Conservation (phyloP, 2,329 filamentous ascomycete genomes). For the Atkinsonella texensis region DNA sequence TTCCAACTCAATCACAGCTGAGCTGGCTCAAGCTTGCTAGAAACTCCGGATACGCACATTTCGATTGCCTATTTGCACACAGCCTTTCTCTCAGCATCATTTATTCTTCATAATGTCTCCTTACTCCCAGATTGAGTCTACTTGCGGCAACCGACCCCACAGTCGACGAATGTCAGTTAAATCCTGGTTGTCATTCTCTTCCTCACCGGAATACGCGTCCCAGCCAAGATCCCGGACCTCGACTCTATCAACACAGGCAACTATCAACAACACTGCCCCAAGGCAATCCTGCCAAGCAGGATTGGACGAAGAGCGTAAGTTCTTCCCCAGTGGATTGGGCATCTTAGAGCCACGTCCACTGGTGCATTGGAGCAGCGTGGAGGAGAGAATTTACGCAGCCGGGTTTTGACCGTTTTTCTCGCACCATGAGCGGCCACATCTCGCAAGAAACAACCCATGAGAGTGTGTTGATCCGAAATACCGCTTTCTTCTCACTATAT, state of each 20-base stretch:
- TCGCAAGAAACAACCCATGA: too few relatives aligned
- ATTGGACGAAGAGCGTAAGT: conserved; percentile 44
- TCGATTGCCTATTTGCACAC: not conserved
- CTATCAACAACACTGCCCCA: conserved; percentile 48
- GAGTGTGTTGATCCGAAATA: too few relatives aligned
- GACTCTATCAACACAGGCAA: conserved; percentile 32
- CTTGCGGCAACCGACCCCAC: not conserved
- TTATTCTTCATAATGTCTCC: not conserved
- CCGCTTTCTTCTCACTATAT: too few relatives aligned
- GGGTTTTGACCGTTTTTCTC: not conserved
- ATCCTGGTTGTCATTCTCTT: not conserved
- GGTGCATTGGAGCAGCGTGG: conserved; percentile 51
- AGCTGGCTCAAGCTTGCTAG: not conserved
- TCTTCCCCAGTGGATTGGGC: conserved; percentile 39
- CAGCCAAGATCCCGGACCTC: conserved; percentile 18
- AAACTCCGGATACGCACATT: not conserved
- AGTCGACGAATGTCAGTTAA: not conserved
- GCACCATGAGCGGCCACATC: not conserved
- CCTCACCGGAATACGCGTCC: not conserved
- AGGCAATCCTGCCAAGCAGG: conserved; percentile 45
- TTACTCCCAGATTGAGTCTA: not conserved
- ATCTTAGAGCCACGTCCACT: conserved; percentile 50
- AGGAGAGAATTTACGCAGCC: conserved; percentile 41
- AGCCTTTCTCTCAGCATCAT: not conserved
- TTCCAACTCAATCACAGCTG: not conserved